Conservation (phyloP, 2,329 filamentous ascomycete genomes). For the Chaetomium globosum region DNA sequence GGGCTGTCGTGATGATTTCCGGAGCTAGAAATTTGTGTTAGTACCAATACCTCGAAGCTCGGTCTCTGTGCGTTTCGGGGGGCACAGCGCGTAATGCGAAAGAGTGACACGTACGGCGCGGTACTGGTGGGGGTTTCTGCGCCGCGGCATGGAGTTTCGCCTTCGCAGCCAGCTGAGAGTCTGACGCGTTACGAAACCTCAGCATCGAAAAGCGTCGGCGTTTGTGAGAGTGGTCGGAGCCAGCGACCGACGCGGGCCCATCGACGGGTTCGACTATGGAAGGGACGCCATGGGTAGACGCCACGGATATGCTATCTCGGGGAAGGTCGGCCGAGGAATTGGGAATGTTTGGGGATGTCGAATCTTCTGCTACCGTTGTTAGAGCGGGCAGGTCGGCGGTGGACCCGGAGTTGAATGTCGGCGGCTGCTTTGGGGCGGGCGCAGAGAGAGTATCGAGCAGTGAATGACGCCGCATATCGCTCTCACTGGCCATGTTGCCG, state of each 20-base stretch:
- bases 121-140: slow-evolving; percentile 59
- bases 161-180: slow-evolving; percentile 79
- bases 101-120: slow-evolving; percentile 53
- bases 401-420: slow-evolving; percentile 33
- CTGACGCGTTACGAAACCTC: slow-evolving; percentile 88
- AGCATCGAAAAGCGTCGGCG: slow-evolving; percentile 70
- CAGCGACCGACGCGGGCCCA: slow-evolving; percentile 53
- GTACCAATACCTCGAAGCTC: slow-evolving; percentile 38
- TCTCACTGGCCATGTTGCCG: slow-evolving; percentile 62
- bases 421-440: slow-evolving; percentile 34
- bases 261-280: slow-evolving; percentile 35
- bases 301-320: slow-evolving; percentile 38
- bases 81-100: slow-evolving; percentile 1
- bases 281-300: slow-evolving; percentile 35
- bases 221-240: slow-evolving; percentile 59
- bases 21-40: slow-evolving; percentile 51
- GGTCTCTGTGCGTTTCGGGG: slow-evolving; percentile 18
- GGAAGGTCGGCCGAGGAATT: slow-evolving; percentile 40
- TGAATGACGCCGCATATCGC: slow-evolving; percentile 59
- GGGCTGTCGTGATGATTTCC: slow-evolving; percentile 88
- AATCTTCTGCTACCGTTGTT: slow-evolving; percentile 34
- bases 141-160: slow-evolving; percentile 67
- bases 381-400: slow-evolving; percentile 36
- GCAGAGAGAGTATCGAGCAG: slow-evolving; percentile 42
- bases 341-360: slow-evolving; percentile 35